Percentiles rank a stretch among this genome's conserved stretches.
phyloP scores from a whole-genome alignment of 208 protist genomes.

The Novymonas esmeraldas region DNA sequence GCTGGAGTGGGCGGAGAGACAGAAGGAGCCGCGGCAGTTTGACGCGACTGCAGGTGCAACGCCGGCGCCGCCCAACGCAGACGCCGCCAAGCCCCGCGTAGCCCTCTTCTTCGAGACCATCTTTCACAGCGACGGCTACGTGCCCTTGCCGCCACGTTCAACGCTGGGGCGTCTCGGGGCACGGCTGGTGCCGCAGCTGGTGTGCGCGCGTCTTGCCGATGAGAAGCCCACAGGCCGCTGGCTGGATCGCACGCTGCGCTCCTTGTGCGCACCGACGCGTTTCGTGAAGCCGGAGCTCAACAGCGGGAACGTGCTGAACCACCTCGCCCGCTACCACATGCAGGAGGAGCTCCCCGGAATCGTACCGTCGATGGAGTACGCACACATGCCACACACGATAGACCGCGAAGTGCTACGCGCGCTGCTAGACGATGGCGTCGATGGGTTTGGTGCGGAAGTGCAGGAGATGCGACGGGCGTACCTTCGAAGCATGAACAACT shows the following conservation, averaged over 20 bases:
- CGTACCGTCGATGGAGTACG: constrained; percentile 27
- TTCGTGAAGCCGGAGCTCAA: not conserved
- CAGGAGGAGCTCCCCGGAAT: constrained; percentile 24
- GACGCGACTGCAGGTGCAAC: not conserved
- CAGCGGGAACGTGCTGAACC: constrained; percentile 10
- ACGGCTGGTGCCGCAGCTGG: not conserved
- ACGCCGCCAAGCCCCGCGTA: not conserved
- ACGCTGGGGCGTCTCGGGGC: not conserved
- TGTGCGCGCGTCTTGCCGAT: not conserved
- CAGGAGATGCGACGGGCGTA: constrained; percentile 14
- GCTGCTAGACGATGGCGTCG: constrained; percentile 19
- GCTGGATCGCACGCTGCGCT: not conserved
- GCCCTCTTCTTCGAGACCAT: constrained; percentile 28
- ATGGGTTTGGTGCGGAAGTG: constrained; percentile 19
- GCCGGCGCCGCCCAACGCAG: not conserved
- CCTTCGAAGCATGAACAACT: constrained; percentile 20
- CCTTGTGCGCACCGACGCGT: not conserved
- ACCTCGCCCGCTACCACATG: constrained; percentile 16
- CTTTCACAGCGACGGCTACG: constrained; percentile 25
- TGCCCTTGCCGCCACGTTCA: not conserved
- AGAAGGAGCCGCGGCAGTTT: not conserved
- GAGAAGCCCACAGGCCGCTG: not conserved
- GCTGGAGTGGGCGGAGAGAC: not conserved
- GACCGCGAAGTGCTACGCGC: constrained; percentile 19
- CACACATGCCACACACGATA: constrained; percentile 31